A percentile compares a stretch with the other conserved stretches of the same genome.
phyloP scores from a whole-genome alignment of 176 grass and related monocot genomes.

The Calamus simplicifolius region DNA sequence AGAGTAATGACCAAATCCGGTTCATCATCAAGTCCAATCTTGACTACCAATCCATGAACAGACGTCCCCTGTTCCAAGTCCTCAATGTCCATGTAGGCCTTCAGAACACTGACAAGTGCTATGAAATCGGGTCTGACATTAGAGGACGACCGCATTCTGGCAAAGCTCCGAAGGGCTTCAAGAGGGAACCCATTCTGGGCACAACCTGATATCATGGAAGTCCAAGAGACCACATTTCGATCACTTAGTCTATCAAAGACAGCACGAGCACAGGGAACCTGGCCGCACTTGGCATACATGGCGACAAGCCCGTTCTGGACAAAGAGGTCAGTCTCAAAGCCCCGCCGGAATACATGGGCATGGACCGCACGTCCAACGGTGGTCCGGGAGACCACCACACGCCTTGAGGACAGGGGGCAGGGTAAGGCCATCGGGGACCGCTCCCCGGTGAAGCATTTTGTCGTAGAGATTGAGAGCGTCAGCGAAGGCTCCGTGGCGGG shows the following conservation, averaged over 20 bases:
- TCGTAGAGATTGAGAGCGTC: slow-evolving; percentile 22
- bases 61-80: slow-evolving; percentile 27
- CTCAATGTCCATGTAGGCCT: slow-evolving; percentile 50
- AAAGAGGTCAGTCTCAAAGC: slow-evolving; percentile 23
- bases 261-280: slow-evolving; percentile 5
- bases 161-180: slow-evolving; percentile 29
- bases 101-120: slow-evolving; percentile 31
- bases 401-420: slow-evolving; percentile 38
- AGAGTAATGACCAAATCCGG: slow-evolving; percentile 43
- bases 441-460: slow-evolving; percentile 4
- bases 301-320: slow-evolving; percentile 43
- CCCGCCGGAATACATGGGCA: slow-evolving; percentile 31
- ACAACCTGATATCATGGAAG: slow-evolving; percentile 45
- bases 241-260: slow-evolving; percentile 34
- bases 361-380: slow-evolving; percentile 34
- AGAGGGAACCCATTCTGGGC: slow-evolving; percentile 38
- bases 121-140: slow-evolving; percentile 44
- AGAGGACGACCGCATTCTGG: slow-evolving; percentile 18
- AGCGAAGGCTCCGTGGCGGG: background rate
- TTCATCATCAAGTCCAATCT: slow-evolving; percentile 38
- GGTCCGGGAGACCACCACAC: background rate
- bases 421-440: slow-evolving; percentile 31
- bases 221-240: slow-evolving; percentile 59
- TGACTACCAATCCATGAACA: slow-evolving; percentile 47
- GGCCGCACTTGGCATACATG: slow-evolving; percentile 40